These are phyloP conservation scores for Clitoria ternatea DNA, from an alignment of 306 rosid species.

Conservation along the genomic window DNA sequence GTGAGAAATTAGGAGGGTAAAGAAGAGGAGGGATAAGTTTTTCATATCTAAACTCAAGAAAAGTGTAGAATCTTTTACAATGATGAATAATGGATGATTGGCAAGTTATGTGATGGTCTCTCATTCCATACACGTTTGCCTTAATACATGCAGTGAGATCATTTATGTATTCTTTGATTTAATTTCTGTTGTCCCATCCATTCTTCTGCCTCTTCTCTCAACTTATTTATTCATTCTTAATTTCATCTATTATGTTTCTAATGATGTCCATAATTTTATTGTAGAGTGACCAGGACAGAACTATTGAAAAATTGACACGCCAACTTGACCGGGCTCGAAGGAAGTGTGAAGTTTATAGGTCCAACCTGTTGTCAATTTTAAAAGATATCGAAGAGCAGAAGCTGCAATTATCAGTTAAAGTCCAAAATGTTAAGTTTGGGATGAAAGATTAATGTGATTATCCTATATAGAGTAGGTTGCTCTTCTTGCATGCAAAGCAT, in stretches of 20 bases:
- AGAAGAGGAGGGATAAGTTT: neutral
- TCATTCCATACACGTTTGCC: neutral
- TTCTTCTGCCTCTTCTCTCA: neutral
- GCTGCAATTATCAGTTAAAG: slow-evolving; percentile 43
- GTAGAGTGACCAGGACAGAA: slow-evolving; percentile 47
- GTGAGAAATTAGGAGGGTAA: neutral
- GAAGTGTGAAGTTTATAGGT: slow-evolving; percentile 48
- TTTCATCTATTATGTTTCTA: neutral
- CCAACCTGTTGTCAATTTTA: slow-evolving; percentile 46
- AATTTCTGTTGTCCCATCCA: neutral
- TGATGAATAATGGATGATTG: neutral
- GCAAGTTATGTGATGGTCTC: neutral
- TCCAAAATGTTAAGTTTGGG: slow-evolving; percentile 41
- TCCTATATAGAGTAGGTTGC: too few relatives aligned
- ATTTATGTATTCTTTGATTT: neutral
- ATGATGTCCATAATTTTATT: neutral
- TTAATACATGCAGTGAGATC: neutral
- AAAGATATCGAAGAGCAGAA: slow-evolving; percentile 53
- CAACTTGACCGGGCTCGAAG: slow-evolving; percentile 36
- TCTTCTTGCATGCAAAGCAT: slow-evolving; percentile 6
- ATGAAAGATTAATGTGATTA: slow-evolving; percentile 35
- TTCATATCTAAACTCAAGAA: neutral
- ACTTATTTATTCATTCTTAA: neutral
- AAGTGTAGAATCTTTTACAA: neutral
- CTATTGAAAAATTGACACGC: slow-evolving; percentile 37